Percentiles rank a stretch among this genome's conserved stretches.
Evolutionary conservation across 805 yeast species (phyloP).

Genomic region (Metschnikowia henanensis): DNA sequence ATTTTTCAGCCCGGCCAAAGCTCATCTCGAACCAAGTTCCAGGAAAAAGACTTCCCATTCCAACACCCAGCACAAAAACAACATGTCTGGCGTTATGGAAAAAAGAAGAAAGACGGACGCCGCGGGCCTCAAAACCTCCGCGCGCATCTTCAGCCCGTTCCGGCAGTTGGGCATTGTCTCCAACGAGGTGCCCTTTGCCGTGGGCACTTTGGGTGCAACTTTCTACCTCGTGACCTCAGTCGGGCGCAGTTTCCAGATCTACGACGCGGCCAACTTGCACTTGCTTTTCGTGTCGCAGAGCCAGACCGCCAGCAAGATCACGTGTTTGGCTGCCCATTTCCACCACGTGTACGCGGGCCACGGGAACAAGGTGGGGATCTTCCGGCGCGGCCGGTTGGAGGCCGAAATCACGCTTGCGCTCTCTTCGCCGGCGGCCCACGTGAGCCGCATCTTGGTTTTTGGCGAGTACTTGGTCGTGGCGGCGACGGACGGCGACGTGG

Average conservation of each 20-base stretch:
- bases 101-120: conserved; percentile 33
- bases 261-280: conserved; percentile 85
- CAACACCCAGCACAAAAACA: background rate
- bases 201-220: conserved; percentile 85
- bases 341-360: conserved; percentile 82
- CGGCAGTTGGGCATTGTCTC: conserved; percentile 86
- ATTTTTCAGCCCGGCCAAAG: background rate
- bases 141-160: conserved; percentile 75
- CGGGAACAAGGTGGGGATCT: conserved; percentile 72
- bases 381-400: conserved; percentile 75
- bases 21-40: background rate
- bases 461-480: conserved; percentile 76
- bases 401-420: conserved; percentile 17
- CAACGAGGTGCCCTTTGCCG: conserved; percentile 79
- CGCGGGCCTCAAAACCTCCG: conserved; percentile 19
- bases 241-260: conserved; percentile 87
- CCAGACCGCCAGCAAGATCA: conserved; percentile 70
- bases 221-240: conserved; percentile 88
- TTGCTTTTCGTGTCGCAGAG: conserved; percentile 81
- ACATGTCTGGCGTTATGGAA: conserved; percentile 21
- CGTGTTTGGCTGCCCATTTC: conserved; percentile 73
- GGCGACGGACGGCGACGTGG: conserved; percentile 39
- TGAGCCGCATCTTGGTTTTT: conserved; percentile 59
- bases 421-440: conserved; percentile 26
- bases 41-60: too few relatives aligned